Conservation (phyloP, 2,329 filamentous ascomycete genomes). For the Xylariaceae sp. region DNA sequence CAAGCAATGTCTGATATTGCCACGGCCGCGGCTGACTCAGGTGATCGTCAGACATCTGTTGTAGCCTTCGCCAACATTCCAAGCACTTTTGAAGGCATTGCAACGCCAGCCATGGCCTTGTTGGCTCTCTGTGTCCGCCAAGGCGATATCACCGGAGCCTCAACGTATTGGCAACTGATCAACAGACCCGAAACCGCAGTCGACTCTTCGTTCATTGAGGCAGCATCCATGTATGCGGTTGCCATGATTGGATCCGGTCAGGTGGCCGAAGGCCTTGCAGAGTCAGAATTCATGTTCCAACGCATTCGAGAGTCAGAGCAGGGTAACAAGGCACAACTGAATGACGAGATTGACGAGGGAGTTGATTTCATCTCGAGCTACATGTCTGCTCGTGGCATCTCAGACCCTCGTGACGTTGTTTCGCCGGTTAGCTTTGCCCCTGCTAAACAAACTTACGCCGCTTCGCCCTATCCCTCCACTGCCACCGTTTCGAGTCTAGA, state of each 20-base stretch:
- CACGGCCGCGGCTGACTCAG: conserved; percentile 73
- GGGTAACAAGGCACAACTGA: conserved; percentile 51
- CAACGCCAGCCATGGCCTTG: conserved; percentile 69
- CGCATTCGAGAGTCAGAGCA: conserved; percentile 65
- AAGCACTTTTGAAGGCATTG: conserved; percentile 44
- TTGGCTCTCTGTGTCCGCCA: conserved; percentile 81
- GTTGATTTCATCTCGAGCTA: conserved; percentile 63
- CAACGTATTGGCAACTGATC: conserved; percentile 76
- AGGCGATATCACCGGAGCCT: conserved; percentile 72
- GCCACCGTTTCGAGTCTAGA: conserved; percentile 61
- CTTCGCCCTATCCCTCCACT: conserved; percentile 52
- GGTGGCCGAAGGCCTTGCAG: conserved; percentile 72
- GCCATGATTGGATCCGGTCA: conserved; percentile 83
- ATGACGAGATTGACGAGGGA: conserved; percentile 83
- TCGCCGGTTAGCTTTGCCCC: conserved; percentile 40
- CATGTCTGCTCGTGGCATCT: conserved; percentile 53
- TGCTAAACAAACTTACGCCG: conserved; percentile 44
- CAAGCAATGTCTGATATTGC: conserved; percentile 70
- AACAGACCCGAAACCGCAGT: conserved; percentile 58
- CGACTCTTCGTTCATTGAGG: conserved; percentile 70
- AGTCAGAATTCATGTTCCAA: conserved; percentile 82
- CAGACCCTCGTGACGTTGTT: conserved; percentile 51
- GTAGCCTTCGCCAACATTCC: conserved; percentile 61
- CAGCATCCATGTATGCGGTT: conserved; percentile 84
- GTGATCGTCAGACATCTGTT: conserved; percentile 64